These are phyloP conservation scores for Dryas octopetala DNA, from an alignment of 306 rosid species.

Conservation along the genomic window DNA sequence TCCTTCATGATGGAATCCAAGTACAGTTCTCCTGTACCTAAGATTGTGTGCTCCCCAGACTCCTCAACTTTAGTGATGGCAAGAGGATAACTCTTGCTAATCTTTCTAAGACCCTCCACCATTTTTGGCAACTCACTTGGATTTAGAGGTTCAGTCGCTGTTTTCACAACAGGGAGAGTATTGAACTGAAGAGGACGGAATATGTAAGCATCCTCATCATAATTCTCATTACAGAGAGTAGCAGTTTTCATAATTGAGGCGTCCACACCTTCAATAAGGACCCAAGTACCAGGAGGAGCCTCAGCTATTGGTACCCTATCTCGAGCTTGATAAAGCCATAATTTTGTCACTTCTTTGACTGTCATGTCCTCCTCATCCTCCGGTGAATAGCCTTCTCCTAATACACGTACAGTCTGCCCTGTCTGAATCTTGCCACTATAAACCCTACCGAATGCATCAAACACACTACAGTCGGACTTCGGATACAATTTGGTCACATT, in stretches of 20 bases:
- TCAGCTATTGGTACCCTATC: constrained; percentile 91
- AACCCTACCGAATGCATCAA: constrained; percentile 98
- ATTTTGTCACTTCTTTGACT: constrained; percentile 87
- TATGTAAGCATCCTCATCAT: constrained; percentile 85
- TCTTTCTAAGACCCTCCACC: constrained; percentile 99
- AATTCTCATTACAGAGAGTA: constrained; percentile 72
- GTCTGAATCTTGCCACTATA: constrained; percentile 92
- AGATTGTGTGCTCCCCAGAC: constrained; percentile 95
- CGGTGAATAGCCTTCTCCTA: constrained; percentile 98
- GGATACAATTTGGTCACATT: constrained; percentile 93
- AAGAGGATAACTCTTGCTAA: constrained; percentile 97
- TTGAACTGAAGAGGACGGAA: constrained; percentile 95
- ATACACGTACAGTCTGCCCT: constrained; percentile 86
- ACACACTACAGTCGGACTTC: constrained; percentile 95
- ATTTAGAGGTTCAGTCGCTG: constrained; percentile 94
- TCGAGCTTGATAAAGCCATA: constrained; percentile 97
- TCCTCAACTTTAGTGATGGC: constrained; percentile 98
- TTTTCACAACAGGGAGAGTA: constrained; percentile 94
- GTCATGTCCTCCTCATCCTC: constrained; percentile 99
- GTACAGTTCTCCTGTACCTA: constrained; percentile 98
- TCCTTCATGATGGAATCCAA: constrained; percentile 99
- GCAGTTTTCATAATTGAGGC: constrained; percentile 99
- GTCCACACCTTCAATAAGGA: constrained; percentile 97
- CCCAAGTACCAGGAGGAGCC: constrained; percentile 98
- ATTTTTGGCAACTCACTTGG: constrained; percentile 98